Conservation (phyloP, 1,139 yeast species). For the Taiozyma sp. region DNA sequence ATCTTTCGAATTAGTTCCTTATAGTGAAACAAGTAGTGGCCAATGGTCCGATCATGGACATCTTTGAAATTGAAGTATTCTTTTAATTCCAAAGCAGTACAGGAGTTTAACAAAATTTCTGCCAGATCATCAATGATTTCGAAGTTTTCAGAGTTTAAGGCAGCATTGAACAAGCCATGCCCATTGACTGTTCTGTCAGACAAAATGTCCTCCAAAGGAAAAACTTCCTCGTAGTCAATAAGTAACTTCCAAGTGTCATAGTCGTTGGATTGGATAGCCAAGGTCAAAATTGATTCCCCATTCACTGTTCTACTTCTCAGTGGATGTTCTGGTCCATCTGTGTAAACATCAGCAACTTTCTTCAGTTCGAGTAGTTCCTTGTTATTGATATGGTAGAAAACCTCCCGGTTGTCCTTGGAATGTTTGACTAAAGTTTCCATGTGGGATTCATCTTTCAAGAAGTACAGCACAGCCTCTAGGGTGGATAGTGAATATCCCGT, state of each 20-base stretch:
- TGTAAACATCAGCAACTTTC: conserved; percentile 21
- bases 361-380: conserved; percentile 30
- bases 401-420: conserved; percentile 45
- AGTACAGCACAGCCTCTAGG: conserved; percentile 75
- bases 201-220: conserved; percentile 62
- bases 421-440: conserved; percentile 35
- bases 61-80: conserved; percentile 52
- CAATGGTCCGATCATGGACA: conserved; percentile 51
- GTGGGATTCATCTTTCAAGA: conserved; percentile 40
- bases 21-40: conserved; percentile 71
- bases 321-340: conserved; percentile 37
- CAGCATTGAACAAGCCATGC: conserved; percentile 54
- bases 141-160: conserved; percentile 52
- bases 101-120: conserved; percentile 39
- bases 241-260: conserved; percentile 43
- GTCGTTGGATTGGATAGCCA: conserved; percentile 42
- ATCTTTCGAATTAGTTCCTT: conserved; percentile 46
- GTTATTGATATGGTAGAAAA: conserved; percentile 51
- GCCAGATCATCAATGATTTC: conserved; percentile 46
- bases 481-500: conserved; percentile 69
- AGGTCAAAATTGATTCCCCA: conserved; percentile 67
- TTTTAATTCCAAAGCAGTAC: conserved; percentile 40
- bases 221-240: conserved; percentile 41
- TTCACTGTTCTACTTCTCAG: conserved; percentile 47
- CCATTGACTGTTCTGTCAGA: conserved; percentile 54